Evolutionary conservation across 2,329 filamentous ascomycete species (phyloP), one percentile per base, ranked within the genome.

Genomic region (Diaporthe eres): DNA sequence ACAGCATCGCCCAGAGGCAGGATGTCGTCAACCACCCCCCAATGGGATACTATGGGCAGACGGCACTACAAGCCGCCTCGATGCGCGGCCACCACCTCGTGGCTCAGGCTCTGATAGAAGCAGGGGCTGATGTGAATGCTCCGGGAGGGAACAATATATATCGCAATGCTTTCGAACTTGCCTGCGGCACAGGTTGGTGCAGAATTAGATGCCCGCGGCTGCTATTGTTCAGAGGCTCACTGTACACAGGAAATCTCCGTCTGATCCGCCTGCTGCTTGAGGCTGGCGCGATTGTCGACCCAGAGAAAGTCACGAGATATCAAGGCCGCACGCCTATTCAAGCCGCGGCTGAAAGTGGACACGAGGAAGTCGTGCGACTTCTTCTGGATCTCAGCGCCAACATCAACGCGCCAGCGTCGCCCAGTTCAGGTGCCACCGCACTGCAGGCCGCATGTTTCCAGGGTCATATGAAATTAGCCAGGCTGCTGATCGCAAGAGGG

Each of bases 121-220:
- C 80, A 12, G 82, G 82, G 1, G 83, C 83, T 4, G 78, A 82
- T 34, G 80, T 84, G 28, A 79, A 85, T 71, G 82, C 82, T 76
- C 81, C 79, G 74, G 82, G 79, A 67, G 80, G 82, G 12, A 83
- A 82, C 49, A 82, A 80, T 80, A 83, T 78, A 84, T 84, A 73
- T 77, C 82, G 76, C 81, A 89, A 78, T 81, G 86, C 80, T 77
- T 85, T 82, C 80, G 87, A 79, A 81, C 79, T 78, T 76, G 85
- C 82, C 81, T 88, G 80, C 28, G 74, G 80, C 4, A 76, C 68
- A 5, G 81, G 57, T 60, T 39, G 31, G 31, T 60, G 2, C 57
- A n/a, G 55, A n/a, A 15, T 2, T n/a, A 19, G 10, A 60, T 15
- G 10, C 34, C 12, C 57, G 5, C 31, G 17, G n/a, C 19, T 22